phyloP scores from a whole-genome alignment of 164 flowering plant genomes.

The Chloranthus sessilifolius region DNA sequence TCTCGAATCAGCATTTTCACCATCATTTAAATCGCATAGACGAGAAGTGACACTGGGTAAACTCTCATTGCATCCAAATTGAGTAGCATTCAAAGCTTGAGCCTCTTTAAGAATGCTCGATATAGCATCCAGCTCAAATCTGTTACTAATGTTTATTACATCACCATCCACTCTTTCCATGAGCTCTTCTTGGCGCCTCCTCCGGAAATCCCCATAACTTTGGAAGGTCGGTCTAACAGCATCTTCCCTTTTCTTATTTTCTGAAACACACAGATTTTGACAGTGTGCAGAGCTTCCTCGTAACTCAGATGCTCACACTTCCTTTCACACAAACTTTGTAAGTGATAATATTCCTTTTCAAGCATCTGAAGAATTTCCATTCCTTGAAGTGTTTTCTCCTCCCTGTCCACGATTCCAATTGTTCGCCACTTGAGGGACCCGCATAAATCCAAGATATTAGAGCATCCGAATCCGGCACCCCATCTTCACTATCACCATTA shows the following conservation, averaged over 20 bases:
- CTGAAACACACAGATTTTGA: slow-evolving; percentile 75
- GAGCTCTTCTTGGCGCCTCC: slow-evolving; percentile 71
- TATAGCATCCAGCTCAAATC: slow-evolving; percentile 78
- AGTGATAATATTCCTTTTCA: slow-evolving; percentile 72
- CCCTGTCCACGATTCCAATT: slow-evolving; percentile 63
- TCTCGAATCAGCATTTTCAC: slow-evolving; percentile 78
- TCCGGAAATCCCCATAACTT: slow-evolving; percentile 66
- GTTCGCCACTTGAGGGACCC: slow-evolving; percentile 60
- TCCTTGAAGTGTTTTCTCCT: slow-evolving; percentile 61
- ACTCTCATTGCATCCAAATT: slow-evolving; percentile 64
- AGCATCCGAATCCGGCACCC: slow-evolving; percentile 35
- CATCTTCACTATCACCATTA: slow-evolving; percentile 25
- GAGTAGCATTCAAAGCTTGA: slow-evolving; percentile 54
- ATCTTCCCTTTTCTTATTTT: slow-evolving; percentile 74
- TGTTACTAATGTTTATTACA: slow-evolving; percentile 29
- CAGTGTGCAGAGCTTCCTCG: slow-evolving; percentile 76
- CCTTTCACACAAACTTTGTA: slow-evolving; percentile 79
- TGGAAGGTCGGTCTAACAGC: slow-evolving; percentile 25
- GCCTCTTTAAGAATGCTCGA: slow-evolving; percentile 73
- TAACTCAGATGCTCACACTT: slow-evolving; percentile 73
- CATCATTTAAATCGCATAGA: slow-evolving; percentile 69
- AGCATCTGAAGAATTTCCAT: slow-evolving; percentile 68
- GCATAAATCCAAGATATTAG: slow-evolving; percentile 77
- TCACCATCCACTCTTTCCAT: slow-evolving; percentile 51
- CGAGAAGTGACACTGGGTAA: slow-evolving; percentile 52